Conservation (phyloP, 192 early-diverging fungal genomes). For the Gaertneriomyces semiglobifer region DNA sequence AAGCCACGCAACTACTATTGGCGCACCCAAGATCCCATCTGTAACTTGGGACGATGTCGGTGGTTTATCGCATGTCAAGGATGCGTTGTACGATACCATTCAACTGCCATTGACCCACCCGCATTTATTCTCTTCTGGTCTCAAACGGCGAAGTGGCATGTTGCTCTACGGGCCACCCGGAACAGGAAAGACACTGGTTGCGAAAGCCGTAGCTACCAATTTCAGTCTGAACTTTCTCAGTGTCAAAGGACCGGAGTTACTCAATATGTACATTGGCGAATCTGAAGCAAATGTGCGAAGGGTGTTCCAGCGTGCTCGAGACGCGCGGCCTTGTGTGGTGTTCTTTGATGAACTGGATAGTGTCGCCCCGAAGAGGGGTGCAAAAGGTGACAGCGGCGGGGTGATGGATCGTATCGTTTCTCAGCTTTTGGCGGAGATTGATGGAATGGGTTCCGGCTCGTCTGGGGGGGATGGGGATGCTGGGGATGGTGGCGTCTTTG, state of each 20-base stretch:
- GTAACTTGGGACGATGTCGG: conserved; percentile 98
- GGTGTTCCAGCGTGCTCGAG: conserved; percentile 93
- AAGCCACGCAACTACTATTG: conserved; percentile 85
- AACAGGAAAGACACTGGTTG: conserved; percentile 96
- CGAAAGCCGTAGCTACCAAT: conserved; percentile 97
- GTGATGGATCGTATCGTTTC: conserved; percentile 99
- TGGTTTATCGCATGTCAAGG: conserved; percentile 87
- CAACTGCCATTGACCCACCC: conserved; percentile 94
- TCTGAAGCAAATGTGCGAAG: conserved; percentile 95
- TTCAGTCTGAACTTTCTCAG: conserved; percentile 98
- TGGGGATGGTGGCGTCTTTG: conserved; percentile 77
- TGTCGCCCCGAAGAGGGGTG: conserved; percentile 94
- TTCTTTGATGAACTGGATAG: conserved; percentile 99
- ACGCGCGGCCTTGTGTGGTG: conserved; percentile 96
- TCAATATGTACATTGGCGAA: conserved; percentile 99
- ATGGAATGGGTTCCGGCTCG: conserved; percentile 65
- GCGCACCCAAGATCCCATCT: conserved; percentile 96
- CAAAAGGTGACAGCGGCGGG: conserved; percentile 96
- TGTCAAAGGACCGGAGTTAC: conserved; percentile 95
- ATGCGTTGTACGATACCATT: conserved; percentile 93
- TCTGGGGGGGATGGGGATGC: too few relatives aligned
- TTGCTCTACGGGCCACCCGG: conserved; percentile 97
- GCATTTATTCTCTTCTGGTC: conserved; percentile 89
- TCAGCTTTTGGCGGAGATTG: conserved; percentile 94
- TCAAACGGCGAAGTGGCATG: conserved; percentile 89